phyloP scores from a whole-genome alignment of 495 filamentous ascomycete species.

The Aspergillus indologenus region DNA sequence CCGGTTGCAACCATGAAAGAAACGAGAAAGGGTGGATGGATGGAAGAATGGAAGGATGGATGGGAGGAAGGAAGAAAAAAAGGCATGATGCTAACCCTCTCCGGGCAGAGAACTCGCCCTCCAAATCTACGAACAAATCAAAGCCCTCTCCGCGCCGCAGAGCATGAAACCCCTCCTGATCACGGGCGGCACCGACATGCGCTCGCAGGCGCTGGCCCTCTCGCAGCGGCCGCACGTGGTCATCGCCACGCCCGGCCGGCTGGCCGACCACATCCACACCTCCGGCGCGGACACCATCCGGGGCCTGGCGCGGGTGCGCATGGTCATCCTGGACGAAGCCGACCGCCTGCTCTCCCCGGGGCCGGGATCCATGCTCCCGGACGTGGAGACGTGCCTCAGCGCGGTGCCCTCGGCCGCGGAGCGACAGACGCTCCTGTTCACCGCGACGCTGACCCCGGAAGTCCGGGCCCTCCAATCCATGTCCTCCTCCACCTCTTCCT shows the following conservation, averaged over 20 bases:
- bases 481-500: conserved; percentile 58
- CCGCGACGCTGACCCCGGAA: conserved; percentile 92
- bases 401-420: conserved; percentile 68
- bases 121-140: conserved; percentile 94
- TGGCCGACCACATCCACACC: conserved; percentile 89
- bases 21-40: no score
- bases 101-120: conserved; percentile 85
- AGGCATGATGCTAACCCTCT: no score
- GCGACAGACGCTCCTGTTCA: conserved; percentile 93
- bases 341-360: conserved; percentile 80
- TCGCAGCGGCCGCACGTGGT: conserved; percentile 82
- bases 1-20: no score
- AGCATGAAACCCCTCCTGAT: conserved; percentile 81
- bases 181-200: conserved; percentile 91
- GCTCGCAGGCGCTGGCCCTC: conserved; percentile 78
- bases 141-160: conserved; percentile 82
- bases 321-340: conserved; percentile 94
- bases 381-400: conserved; percentile 82
- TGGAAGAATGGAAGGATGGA: no score
- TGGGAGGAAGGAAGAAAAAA: no score
- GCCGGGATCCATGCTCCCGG: conserved; percentile 83
- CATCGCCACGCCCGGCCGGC: conserved; percentile 88
- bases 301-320: conserved; percentile 70
- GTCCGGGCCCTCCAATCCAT: conserved; percentile 77
- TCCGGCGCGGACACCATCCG: conserved; percentile 87